Evolutionary conservation across 257 asterid genomes (phyloP), one percentile per base, ranked within the genome.

Genomic region (Rauvolfia tetraphylla): DNA sequence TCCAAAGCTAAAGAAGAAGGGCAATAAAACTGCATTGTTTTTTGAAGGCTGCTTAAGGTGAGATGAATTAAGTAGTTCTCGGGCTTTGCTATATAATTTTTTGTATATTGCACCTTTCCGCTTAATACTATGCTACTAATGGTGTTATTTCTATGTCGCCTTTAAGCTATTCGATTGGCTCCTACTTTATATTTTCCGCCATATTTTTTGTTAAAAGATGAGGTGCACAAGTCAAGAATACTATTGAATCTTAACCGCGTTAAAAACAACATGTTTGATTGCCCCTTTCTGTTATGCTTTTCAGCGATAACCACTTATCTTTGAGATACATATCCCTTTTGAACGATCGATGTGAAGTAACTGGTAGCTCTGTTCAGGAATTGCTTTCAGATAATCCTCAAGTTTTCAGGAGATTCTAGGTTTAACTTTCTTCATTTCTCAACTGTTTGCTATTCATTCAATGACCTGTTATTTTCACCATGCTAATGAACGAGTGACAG

Each of bases 31-130:
- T 42, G 98, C 99, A 27, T 83, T 92, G 76, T 95, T 91, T 86
- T 95, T 95, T 17, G 97, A 95, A 86, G 98, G 99, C 68, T 95
- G 99, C 82, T 85, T 92, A 83, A 91, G 99, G 99, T 91, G 81
- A 78, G 80, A 36, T 17, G 38, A 72, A 63, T 57, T 71, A 20
- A 49, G 9, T 3, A 62, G 13, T 34, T 63, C 66, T 25, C 18
- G 11, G 39, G 68, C 68, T 61, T 29, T 29, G 39, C 68, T 29
- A 6, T 29, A 6, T 15, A 29, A 29, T 4, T 61, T 29, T 0
- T 29, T 29, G 68, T 61, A 1, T 0, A 12, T 29, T 15, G 68
- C 3, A 61, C 29, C 68, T 31, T n/a, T 61, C 68, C 56, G 11
- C 23, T 7, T 44, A 41, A 18, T 68, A 65, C n/a, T 56, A 8